Percentiles rank a stretch among this genome's conserved stretches.
Conservation (phyloP, 108 stramenopile genomes). For the Skeletonema costatum region DNA sequence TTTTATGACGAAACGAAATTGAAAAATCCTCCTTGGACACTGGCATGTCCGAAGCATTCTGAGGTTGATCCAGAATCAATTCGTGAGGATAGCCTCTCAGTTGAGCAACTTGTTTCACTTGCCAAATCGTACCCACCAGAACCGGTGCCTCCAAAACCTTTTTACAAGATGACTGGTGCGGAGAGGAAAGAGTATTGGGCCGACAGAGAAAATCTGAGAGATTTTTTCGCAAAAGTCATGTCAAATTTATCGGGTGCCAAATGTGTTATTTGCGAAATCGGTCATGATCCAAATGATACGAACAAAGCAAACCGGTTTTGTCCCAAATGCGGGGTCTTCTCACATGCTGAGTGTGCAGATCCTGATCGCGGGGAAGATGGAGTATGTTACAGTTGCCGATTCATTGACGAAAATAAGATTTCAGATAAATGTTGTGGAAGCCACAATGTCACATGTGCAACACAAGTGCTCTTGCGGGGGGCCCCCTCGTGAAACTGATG, state of each 20-base stretch:
- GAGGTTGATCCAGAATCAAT: constrained; percentile 47
- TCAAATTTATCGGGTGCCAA: constrained; percentile 55
- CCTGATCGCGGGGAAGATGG: constrained; percentile 25
- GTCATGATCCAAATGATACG: constrained; percentile 31
- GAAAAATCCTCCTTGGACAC: constrained; percentile 67
- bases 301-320: constrained; percentile 55
- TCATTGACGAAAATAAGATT: constrained; percentile 32
- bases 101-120: constrained; percentile 55
- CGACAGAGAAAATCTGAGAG: constrained; percentile 58
- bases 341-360: constrained; percentile 61
- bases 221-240: constrained; percentile 53
- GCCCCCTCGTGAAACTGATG: constrained; percentile 51
- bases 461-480: constrained; percentile 37
- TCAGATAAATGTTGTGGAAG: constrained; percentile 30
- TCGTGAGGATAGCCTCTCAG: constrained; percentile 40
- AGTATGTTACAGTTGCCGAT: constrained; percentile 57
- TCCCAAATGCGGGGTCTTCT: constrained; percentile 48
- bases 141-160: constrained; percentile 58
- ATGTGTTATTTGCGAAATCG: constrained; percentile 67
- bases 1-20: constrained; percentile 28
- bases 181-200: constrained; percentile 58
- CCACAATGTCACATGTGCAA: constrained; percentile 78
- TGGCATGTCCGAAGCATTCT: constrained; percentile 80
- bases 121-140: constrained; percentile 81
- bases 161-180: constrained; percentile 61